Conservation (phyloP, 1,139 yeast species). For the Sugiyamaella sp. region DNA sequence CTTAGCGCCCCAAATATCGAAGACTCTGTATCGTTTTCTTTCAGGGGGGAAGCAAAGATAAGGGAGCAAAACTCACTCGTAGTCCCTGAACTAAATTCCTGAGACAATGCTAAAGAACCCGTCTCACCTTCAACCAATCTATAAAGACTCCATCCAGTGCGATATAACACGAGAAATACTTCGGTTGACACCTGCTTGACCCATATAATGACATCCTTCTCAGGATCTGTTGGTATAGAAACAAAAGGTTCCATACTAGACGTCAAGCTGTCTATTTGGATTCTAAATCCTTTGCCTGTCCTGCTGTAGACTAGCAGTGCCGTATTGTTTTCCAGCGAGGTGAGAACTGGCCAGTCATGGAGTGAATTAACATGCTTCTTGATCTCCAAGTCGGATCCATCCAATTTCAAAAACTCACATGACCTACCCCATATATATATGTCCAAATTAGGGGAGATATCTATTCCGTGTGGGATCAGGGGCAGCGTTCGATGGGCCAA, state of each 20-base stretch:
- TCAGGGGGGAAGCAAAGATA: conserved; percentile 16
- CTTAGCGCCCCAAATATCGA: conserved; percentile 30
- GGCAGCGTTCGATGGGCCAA: conserved; percentile 1
- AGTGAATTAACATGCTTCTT: not conserved
- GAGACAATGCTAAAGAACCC: not conserved
- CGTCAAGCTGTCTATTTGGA: not conserved
- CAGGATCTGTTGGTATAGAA: not conserved
- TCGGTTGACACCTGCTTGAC: conserved; percentile 1
- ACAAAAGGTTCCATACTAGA: not conserved
- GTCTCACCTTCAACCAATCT: not conserved
- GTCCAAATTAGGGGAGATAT: not conserved
- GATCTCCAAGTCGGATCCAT: conserved; percentile 1
- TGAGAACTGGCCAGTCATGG: conserved; percentile 16
- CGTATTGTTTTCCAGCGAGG: not conserved
- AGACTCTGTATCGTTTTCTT: not conserved
- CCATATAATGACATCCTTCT: not conserved
- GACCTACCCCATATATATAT: conserved; percentile 16
- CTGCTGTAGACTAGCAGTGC: not conserved
- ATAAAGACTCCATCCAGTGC: conserved; percentile 13
- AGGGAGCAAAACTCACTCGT: conserved; percentile 24
- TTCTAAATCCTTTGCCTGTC: not conserved
- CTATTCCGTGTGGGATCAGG: conserved; percentile 9
- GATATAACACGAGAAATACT: conserved; percentile 13
- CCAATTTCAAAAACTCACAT: conserved; percentile 10
- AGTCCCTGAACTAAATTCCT: conserved; percentile 32